Percentiles rank a stretch among this genome's conserved stretches.
phyloP scores from a whole-genome alignment of 2,329 filamentous ascomycete species.

The Zymoseptoria crescenta region DNA sequence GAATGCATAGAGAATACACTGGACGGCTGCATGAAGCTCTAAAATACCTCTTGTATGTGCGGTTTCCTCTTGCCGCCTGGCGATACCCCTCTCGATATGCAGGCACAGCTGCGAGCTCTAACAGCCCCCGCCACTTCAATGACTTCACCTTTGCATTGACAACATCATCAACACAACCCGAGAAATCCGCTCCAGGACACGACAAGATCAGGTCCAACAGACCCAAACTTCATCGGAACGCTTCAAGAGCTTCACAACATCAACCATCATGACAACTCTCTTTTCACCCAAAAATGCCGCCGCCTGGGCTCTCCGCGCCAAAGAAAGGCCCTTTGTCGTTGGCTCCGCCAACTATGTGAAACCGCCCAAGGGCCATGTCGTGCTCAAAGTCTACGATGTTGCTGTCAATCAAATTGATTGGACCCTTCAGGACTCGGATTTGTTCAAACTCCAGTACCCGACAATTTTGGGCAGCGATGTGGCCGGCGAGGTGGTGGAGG shows the following conservation, averaged over 20 bases:
- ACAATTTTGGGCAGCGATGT: constrained; percentile 37
- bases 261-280: neutral
- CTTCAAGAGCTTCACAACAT: no score
- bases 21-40: neutral
- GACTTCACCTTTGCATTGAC: neutral
- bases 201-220: no score
- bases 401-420: constrained; percentile 40
- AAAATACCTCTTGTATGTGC: neutral
- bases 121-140: neutral
- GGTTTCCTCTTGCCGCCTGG: neutral
- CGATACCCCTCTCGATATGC: neutral
- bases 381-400: constrained; percentile 33
- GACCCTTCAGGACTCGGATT: constrained; percentile 28
- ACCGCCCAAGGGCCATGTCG: constrained; percentile 32
- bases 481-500: constrained; percentile 40
- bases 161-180: neutral
- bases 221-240: no score
- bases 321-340: constrained; percentile 28
- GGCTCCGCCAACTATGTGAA: constrained; percentile 30
- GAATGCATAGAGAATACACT: neutral
- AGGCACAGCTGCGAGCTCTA: neutral
- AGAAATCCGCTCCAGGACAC: no score
- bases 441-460: constrained; percentile 29
- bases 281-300: constrained; percentile 24
- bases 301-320: constrained; percentile 30